phyloP scores from a whole-genome alignment of 179 eudicot species.

The Heliamphora pulchella region DNA sequence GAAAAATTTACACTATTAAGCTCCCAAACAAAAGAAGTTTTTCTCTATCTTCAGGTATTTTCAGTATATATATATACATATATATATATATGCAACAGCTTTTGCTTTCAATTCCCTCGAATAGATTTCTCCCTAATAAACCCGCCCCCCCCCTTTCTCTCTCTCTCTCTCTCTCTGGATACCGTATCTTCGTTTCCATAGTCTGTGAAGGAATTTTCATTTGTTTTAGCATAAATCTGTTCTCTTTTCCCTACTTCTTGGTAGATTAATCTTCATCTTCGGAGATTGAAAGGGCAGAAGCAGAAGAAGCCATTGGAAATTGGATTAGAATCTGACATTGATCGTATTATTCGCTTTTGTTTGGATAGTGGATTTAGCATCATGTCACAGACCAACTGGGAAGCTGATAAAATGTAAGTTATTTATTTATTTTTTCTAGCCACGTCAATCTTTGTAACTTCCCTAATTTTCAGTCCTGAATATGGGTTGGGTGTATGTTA shows the following conservation, averaged over 20 bases:
- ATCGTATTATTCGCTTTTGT: neutral
- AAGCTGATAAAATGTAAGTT: constrained; percentile 85
- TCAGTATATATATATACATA: neutral
- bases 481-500: neutral
- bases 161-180: neutral
- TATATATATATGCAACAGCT: neutral
- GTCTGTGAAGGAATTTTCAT: constrained; percentile 8
- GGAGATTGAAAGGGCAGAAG: neutral
- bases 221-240: neutral
- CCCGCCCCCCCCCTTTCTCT: neutral
- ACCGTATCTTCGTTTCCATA: constrained; percentile 9
- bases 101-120: neutral
- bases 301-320: neutral
- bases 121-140: neutral
- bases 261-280: neutral
- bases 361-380: constrained; percentile 20
- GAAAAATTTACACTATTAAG: too few species aligned
- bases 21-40: too few species aligned
- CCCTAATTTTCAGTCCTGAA: neutral
- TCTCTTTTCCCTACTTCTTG: neutral
- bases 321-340: constrained; percentile 14
- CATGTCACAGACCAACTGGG: constrained; percentile 92
- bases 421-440: neutral
- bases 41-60: too few species aligned
- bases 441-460: neutral